A percentile compares a stretch with the other conserved stretches of the same genome.
Evolutionary conservation across 192 early-diverging fungal genomes (phyloP).

Genomic region (Mortierella antarctica): DNA sequence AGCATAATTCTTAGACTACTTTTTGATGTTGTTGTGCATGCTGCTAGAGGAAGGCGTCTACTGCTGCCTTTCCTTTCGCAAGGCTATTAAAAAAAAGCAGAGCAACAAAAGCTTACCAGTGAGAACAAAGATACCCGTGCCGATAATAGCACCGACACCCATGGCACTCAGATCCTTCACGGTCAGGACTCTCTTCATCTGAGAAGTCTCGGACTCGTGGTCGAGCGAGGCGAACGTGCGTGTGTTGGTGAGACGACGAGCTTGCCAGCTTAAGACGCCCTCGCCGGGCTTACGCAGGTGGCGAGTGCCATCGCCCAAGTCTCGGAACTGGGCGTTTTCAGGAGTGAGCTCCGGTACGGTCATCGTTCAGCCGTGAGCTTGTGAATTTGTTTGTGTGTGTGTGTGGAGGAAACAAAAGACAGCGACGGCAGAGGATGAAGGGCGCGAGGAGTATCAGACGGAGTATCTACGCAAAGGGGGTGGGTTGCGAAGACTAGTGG

Average conservation of each 20-base stretch:
- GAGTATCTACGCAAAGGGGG: too few species aligned
- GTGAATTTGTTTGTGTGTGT: background rate
- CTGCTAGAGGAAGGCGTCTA: too few species aligned
- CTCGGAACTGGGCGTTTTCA: conserved; percentile 3
- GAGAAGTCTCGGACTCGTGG: conserved; percentile 53
- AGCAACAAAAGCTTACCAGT: conserved; percentile 54
- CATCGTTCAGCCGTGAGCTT: conserved; percentile 1
- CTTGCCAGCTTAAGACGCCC: conserved; percentile 17
- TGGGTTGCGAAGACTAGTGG: too few species aligned
- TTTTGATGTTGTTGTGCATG: too few species aligned
- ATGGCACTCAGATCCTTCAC: conserved; percentile 71
- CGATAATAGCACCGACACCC: conserved; percentile 83
- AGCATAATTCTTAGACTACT: too few species aligned
- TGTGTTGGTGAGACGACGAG: conserved; percentile 38
- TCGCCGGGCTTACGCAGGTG: conserved; percentile 28
- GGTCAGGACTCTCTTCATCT: conserved; percentile 65
- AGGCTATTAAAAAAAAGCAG: background rate
- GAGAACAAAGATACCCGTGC: conserved; percentile 86
- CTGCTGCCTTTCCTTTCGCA: background rate
- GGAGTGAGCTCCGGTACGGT: conserved; percentile 26
- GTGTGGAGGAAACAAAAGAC: background rate
- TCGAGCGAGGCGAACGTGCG: conserved; percentile 46
- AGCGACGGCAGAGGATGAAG: background rate
- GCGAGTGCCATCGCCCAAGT: conserved; percentile 36
- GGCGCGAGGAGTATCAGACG: background rate